phyloP scores from a whole-genome alignment of 345 rosid genomes.

The Lepidium africanum region DNA sequence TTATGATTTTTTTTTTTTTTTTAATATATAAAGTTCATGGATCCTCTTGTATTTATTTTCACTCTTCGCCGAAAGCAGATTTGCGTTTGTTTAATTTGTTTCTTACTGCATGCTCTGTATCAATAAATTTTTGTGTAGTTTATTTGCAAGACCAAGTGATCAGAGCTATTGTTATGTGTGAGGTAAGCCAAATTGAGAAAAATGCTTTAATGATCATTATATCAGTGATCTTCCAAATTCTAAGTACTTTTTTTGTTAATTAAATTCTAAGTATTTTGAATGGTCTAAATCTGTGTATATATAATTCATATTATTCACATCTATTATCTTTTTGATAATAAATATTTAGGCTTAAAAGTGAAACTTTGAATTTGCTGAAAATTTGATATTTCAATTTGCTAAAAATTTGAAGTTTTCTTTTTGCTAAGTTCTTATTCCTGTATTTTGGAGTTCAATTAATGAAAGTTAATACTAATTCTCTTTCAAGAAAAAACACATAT shows the following conservation, averaged over 20 bases:
- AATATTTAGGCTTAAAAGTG: background rate
- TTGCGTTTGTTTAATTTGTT: background rate
- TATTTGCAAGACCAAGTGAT: conserved; percentile 11
- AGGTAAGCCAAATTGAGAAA: conserved; percentile 2
- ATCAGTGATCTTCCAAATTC: background rate
- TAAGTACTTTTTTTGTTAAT: too few relatives aligned
- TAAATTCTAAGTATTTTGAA: background rate
- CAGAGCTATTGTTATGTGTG: background rate
- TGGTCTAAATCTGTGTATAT: background rate
- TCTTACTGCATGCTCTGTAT: background rate
- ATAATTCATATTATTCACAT: background rate
- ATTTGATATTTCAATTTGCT: too few relatives aligned
- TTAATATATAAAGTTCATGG: background rate
- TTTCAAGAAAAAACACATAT: background rate
- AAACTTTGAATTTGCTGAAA: too few relatives aligned
- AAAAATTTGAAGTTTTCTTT: background rate
- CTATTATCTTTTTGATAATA: background rate
- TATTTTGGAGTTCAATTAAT: background rate
- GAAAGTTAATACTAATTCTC: background rate
- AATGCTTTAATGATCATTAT: background rate
- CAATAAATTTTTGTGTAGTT: background rate
- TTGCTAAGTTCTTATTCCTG: background rate
- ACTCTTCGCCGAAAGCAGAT: background rate
- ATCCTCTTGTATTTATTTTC: background rate
- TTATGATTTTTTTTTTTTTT: background rate